phyloP scores from a whole-genome alignment of 169 alveolate species.

The Plasmodium adleri region DNA sequence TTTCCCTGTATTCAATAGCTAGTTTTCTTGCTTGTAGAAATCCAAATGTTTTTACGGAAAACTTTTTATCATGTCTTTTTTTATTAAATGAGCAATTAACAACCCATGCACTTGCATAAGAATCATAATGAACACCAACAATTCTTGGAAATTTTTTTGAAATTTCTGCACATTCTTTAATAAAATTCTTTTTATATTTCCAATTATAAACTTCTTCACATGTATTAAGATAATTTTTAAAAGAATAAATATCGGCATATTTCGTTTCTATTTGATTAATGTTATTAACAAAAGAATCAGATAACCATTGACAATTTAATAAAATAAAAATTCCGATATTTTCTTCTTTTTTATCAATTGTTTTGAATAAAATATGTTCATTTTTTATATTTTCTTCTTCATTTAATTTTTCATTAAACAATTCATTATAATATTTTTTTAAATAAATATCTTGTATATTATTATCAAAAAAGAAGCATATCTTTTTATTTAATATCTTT shows the following conservation, averaged over 20 bases:
- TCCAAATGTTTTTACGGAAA: slow-evolving; percentile 65
- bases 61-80: slow-evolving; percentile 63
- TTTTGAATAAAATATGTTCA: slow-evolving; percentile 16
- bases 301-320: slow-evolving; percentile 52
- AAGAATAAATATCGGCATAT: slow-evolving; percentile 60
- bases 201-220: slow-evolving; percentile 58
- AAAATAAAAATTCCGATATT: slow-evolving; percentile 50
- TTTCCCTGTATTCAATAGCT: slow-evolving; percentile 70
- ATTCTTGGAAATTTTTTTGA: slow-evolving; percentile 46
- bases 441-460: slow-evolving; percentile 60
- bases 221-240: slow-evolving; percentile 46
- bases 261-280: slow-evolving; percentile 56
- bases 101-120: slow-evolving; percentile 76
- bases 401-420: slow-evolving; percentile 27
- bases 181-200: slow-evolving; percentile 54
- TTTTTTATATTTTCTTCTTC: slow-evolving; percentile 11
- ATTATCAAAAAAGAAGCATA: slow-evolving; percentile 49
- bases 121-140: slow-evolving; percentile 75
- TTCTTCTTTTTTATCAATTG: slow-evolving; percentile 56
- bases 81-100: slow-evolving; percentile 37
- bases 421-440: slow-evolving; percentile 27
- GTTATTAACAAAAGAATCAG: slow-evolving; percentile 68
- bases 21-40: slow-evolving; percentile 71
- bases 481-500: slow-evolving; percentile 13
- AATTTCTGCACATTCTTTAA: slow-evolving; percentile 51